Evolutionary conservation across 1,139 yeast species (phyloP).

Genomic region (Suhomyces coccinellae): DNA sequence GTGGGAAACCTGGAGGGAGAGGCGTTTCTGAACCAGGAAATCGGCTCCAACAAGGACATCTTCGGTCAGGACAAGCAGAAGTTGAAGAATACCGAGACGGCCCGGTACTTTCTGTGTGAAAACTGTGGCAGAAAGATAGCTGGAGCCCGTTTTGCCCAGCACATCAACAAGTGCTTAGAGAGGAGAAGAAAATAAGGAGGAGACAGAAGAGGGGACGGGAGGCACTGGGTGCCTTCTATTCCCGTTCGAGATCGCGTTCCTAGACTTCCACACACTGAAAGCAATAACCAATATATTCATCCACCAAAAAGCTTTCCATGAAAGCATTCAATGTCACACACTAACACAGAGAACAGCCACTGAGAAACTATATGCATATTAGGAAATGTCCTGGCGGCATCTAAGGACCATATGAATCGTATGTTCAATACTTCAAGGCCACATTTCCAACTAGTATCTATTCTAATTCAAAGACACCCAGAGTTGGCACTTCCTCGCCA

Average conservation of each 20-base stretch:
- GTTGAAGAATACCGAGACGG: conserved; percentile 39
- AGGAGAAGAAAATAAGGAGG: conserved; percentile 24
- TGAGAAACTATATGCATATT: background rate
- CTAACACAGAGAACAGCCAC: background rate
- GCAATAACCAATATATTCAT: too few species aligned
- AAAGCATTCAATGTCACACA: background rate
- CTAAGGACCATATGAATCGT: too few species aligned
- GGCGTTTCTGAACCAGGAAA: conserved; percentile 12
- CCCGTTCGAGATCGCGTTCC: background rate
- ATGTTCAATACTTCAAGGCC: too few species aligned
- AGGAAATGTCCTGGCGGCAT: too few species aligned
- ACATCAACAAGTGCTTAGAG: conserved; percentile 80
- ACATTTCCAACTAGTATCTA: too few species aligned
- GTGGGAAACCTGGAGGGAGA: conserved; percentile 16
- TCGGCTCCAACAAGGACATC: conserved; percentile 32
- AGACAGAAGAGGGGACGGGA: background rate
- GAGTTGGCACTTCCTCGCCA: too few species aligned
- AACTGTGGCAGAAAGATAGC: conserved; percentile 86
- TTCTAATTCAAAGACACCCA: too few species aligned
- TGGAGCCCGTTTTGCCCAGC: conserved; percentile 90
- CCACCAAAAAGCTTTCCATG: background rate
- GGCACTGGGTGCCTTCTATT: background rate
- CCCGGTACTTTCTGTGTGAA: conserved; percentile 69
- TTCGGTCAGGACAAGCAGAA: conserved; percentile 45
- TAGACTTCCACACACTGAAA: too few species aligned